Evolutionary conservation across 495 filamentous ascomycete species (phyloP), one percentile per base, ranked within the genome.

Genomic region (Cercophora newfieldiana): DNA sequence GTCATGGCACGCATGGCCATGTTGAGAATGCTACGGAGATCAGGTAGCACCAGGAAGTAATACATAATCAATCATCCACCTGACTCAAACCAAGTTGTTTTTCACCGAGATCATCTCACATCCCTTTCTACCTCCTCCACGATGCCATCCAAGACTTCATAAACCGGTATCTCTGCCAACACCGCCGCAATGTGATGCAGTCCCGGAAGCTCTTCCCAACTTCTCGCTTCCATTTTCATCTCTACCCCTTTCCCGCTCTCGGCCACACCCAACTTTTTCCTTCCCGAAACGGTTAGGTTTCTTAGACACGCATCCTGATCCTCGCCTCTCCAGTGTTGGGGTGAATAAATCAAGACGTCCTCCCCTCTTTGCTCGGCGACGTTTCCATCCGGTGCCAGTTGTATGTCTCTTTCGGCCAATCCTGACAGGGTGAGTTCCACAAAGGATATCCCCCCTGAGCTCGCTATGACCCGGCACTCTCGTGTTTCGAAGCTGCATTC

Each of bases 151-250:
- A 87, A 72, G 54, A 86, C 66, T 63, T 83, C 80, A 68, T 85
- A 85, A 7, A 85, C 72, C 0, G 83, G 85, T 51, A 88, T 78
- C 57, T 85, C 83, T 0, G 78, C 81, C 65, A 87, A 64, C 26
- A 75, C 72, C 48, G 73, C 72, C 24, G 84, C 71, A 26, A 88
- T 74, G 73, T 86, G 83, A 66, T 88, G 83, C 47, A 87, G 71
- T 1, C 83, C 87, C 0, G 86, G 86, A 58, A 88, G 67, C 21
- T 70, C 70, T 28, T 83, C 72, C 83, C 78, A 83, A 61, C 81
- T 77, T 21, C 81, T 68, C 5, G 68, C 69, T 37, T 82, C 72
- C 37, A 86, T 77, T 53, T 75, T 71, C 61, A 86, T 71, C n/a
- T 68, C 76, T 7, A 31, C 28, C 24, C 30, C 47, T 18, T 30